Evolutionary conservation across 148 eudicot species (phyloP).

Genomic region (Dianthus caryophyllus): DNA sequence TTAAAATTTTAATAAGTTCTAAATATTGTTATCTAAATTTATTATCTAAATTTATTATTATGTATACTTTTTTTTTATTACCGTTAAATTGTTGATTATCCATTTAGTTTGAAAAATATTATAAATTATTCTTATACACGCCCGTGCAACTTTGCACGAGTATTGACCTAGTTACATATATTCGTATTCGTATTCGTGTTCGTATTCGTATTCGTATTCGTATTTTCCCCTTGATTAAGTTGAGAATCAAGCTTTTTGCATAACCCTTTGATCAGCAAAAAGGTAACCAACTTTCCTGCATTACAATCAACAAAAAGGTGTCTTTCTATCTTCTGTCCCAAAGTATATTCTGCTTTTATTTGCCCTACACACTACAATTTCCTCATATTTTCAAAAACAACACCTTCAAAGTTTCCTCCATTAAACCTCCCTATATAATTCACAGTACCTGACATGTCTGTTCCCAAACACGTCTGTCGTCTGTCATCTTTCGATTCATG

Average conservation of each 20-base stretch:
- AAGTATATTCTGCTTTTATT: slow-evolving; percentile 35
- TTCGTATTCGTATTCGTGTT: no score
- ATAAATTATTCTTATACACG: no score
- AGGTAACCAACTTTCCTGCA: slow-evolving; percentile 28
- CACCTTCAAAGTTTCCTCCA: slow-evolving; percentile 11
- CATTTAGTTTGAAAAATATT: no score
- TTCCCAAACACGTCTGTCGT: background rate
- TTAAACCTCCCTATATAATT: background rate
- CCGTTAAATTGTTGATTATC: no score
- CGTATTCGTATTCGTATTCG: no score
- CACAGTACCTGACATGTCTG: slow-evolving; percentile 9
- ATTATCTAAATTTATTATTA: no score
- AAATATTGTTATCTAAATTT: no score
- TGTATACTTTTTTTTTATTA: no score
- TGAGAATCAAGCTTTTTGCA: background rate
- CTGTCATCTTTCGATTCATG: slow-evolving; percentile 19
- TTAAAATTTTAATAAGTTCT: no score
- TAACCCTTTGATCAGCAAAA: slow-evolving; percentile 11
- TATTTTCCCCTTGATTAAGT: background rate
- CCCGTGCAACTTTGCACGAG: no score
- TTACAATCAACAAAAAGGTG: slow-evolving; percentile 13
- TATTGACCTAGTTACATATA: no score
- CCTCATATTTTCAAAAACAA: background rate
- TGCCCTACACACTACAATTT: slow-evolving; percentile 22
- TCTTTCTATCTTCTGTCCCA: slow-evolving; percentile 24